phyloP scores from a whole-genome alignment of 2,329 filamentous ascomycete genomes.

The Didymellaceae sp. region DNA sequence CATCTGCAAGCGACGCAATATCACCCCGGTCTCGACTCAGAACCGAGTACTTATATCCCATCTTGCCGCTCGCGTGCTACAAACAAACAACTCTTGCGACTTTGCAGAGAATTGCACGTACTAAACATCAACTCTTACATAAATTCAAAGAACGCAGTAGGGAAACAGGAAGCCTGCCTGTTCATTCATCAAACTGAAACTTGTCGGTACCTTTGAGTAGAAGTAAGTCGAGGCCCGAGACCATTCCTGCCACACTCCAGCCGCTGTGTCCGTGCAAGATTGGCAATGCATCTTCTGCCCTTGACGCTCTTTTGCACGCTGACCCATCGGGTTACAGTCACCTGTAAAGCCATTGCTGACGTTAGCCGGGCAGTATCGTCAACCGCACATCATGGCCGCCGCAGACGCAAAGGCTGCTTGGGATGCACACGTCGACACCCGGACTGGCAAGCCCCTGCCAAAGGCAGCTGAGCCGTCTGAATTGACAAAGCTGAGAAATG shows the following conservation, averaged over 20 bases:
- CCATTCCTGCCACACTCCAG: not conserved
- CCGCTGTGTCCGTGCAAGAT: not conserved
- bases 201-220: conserved; percentile 14
- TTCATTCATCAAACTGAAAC: not conserved
- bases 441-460: conserved; percentile 38
- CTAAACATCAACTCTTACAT: not conserved
- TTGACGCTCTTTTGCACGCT: too few species aligned
- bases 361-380: conserved; percentile 1
- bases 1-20: conserved; percentile 7
- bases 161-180: not conserved
- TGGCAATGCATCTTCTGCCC: too few species aligned
- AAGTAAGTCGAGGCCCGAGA: conserved; percentile 12
- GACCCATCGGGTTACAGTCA: not conserved
- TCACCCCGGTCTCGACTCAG: conserved; percentile 3
- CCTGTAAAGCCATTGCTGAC: not conserved
- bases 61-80: conserved; percentile 3
- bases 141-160: not conserved
- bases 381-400: conserved; percentile 21
- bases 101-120: conserved; percentile 2
- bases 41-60: conserved; percentile 10
- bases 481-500: conserved; percentile 40
- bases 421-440: conserved; percentile 41
- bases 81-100: conserved; percentile 2
- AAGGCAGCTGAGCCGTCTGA: conserved; percentile 41
- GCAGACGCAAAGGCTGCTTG: conserved; percentile 34